A percentile compares a stretch with the other conserved stretches of the same genome.
These are phyloP conservation scores for Acanthochlamys bracteata DNA, from an alignment of 106 monocot genomes.

Conservation along the genomic window DNA sequence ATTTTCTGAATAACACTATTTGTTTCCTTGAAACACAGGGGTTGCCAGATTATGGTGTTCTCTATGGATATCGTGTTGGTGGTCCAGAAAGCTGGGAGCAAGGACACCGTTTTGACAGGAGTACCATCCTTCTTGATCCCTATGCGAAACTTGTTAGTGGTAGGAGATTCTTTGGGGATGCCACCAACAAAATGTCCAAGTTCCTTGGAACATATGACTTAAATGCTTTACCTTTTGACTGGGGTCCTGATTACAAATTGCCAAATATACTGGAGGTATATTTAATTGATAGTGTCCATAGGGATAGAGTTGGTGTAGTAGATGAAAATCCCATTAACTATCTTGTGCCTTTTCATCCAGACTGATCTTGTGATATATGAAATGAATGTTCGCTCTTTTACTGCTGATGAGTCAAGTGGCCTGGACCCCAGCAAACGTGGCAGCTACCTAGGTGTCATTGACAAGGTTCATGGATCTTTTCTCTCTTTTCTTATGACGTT, in stretches of 20 bases:
- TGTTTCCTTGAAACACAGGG: conserved; percentile 28
- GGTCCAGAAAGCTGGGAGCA: conserved; percentile 64
- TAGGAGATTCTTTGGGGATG: conserved; percentile 73
- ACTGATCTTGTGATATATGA: conserved; percentile 92
- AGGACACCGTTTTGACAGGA: conserved; percentile 83
- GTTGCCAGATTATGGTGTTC: conserved; percentile 57
- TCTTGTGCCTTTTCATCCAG: conserved; percentile 31
- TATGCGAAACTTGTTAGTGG: conserved; percentile 92
- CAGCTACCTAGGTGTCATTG: conserved; percentile 90
- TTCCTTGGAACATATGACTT: conserved; percentile 90
- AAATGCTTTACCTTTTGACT: conserved; percentile 55
- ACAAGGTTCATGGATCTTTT: conserved; percentile 37
- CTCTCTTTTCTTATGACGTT: background rate
- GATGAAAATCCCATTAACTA: background rate
- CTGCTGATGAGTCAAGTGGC: conserved; percentile 80
- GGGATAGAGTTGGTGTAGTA: no score
- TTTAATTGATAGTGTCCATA: background rate
- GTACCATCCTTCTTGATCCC: conserved; percentile 73
- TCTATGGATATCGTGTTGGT: conserved; percentile 78
- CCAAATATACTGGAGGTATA: conserved; percentile 88
- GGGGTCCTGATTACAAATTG: conserved; percentile 79
- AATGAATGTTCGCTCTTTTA: conserved; percentile 93
- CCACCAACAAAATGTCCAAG: conserved; percentile 31
- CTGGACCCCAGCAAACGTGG: conserved; percentile 61
- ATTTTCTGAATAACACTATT: no score